A percentile compares a stretch with the other conserved stretches of the same genome.
Evolutionary conservation across 306 rosid genomes (phyloP).

Genomic region (Hylodesmum podocarpum): DNA sequence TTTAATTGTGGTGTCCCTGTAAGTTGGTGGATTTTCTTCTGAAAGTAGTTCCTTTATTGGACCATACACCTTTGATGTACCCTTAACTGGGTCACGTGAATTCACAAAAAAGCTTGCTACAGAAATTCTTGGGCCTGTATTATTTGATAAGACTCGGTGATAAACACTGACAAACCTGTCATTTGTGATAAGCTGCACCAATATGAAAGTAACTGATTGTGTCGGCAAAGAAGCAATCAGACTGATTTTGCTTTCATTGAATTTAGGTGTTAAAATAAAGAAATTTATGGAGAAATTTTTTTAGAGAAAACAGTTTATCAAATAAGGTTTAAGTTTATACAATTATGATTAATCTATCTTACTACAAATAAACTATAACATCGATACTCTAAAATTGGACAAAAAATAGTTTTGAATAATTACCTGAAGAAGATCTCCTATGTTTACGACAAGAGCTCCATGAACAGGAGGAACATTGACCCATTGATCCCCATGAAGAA

Average conservation of each 20-base stretch:
- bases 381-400: background rate
- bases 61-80: slow-evolving; percentile 30
- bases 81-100: background rate
- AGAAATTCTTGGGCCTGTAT: slow-evolving; percentile 38
- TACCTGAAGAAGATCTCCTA: slow-evolving; percentile 52
- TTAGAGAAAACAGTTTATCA: too few relatives aligned
- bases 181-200: slow-evolving; percentile 40
- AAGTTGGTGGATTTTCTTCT: slow-evolving; percentile 42
- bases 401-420: background rate
- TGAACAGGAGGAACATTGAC: slow-evolving; percentile 34
- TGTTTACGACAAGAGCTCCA: slow-evolving; percentile 48
- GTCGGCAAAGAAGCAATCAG: too few relatives aligned
- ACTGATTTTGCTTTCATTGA: background rate
- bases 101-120: slow-evolving; percentile 44
- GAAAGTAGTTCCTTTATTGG: slow-evolving; percentile 51
- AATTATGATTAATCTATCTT: too few relatives aligned
- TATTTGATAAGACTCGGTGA: slow-evolving; percentile 26
- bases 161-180: slow-evolving; percentile 33
- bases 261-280: background rate
- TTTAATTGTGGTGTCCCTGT: slow-evolving; percentile 18
- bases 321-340: too few relatives aligned
- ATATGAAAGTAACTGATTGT: background rate
- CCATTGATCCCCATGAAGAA: slow-evolving; percentile 42
- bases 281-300: too few relatives aligned
- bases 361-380: background rate